Percentiles rank a stretch among this genome's conserved stretches.
These are phyloP conservation scores for Alnus glutinosa DNA, from an alignment of 306 rosid genomes.

Conservation along the genomic window DNA sequence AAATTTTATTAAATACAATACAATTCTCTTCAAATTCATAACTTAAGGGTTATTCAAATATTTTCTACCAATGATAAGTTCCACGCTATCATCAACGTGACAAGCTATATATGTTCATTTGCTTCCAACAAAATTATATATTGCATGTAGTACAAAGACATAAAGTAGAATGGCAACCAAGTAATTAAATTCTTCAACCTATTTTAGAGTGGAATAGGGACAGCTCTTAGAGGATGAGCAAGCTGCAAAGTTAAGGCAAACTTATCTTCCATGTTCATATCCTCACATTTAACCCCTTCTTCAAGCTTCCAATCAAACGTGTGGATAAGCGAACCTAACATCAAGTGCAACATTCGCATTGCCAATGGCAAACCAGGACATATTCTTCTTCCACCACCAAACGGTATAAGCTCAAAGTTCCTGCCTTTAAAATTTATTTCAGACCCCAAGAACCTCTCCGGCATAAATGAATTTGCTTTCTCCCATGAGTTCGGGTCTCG, in stretches of 20 bases:
- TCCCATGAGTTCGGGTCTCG: constrained; percentile 49
- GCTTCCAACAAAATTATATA: too few species aligned
- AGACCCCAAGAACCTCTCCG: constrained; percentile 30
- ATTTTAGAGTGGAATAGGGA: neutral
- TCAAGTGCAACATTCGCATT: constrained; percentile 36
- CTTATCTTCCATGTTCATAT: constrained; percentile 32
- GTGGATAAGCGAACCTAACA: constrained; percentile 42
- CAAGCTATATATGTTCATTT: too few species aligned
- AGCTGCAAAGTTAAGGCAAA: constrained; percentile 21
- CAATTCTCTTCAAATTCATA: too few species aligned
- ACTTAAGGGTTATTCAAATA: too few species aligned
- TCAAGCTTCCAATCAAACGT: constrained; percentile 45
- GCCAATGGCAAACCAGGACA: constrained; percentile 52
- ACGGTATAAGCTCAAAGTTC: constrained; percentile 41
- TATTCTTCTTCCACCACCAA: constrained; percentile 41
- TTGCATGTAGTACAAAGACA: too few species aligned
- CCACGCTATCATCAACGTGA: too few species aligned
- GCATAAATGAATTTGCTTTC: constrained; percentile 35
- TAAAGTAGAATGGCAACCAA: too few species aligned
- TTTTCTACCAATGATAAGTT: too few species aligned
- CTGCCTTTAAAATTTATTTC: constrained; percentile 18
- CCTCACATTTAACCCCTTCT: constrained; percentile 20
- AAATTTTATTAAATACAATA: too few species aligned
- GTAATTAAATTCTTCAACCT: neutral
- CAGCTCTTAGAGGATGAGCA: constrained; percentile 27